A percentile compares a stretch with the other conserved stretches of the same genome.
Conservation (phyloP, 2,329 filamentous ascomycete species). For the Ophiostoma populinum region DNA sequence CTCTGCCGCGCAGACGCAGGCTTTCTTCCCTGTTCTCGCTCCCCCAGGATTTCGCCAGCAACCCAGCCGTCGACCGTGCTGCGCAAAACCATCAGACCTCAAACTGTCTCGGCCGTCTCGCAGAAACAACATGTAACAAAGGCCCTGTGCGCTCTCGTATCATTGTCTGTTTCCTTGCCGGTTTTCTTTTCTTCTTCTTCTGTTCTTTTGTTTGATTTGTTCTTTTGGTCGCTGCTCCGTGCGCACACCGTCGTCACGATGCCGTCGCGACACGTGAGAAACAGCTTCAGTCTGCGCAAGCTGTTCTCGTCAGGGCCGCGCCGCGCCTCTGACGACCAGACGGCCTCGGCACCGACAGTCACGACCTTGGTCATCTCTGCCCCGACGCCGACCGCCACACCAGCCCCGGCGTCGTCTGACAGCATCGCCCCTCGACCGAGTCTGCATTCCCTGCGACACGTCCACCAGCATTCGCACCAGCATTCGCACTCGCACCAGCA, state of each 20-base stretch:
- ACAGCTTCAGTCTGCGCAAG: conserved; percentile 26
- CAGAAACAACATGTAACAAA: conserved; percentile 7
- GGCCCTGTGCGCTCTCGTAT: too few relatives aligned
- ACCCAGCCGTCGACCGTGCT: too few relatives aligned
- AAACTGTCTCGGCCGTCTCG: conserved; percentile 5
- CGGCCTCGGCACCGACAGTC: too few relatives aligned
- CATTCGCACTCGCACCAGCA: background rate
- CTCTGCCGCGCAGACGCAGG: too few relatives aligned
- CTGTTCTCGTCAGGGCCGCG: conserved; percentile 22
- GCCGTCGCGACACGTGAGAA: conserved; percentile 24
- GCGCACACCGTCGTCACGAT: conserved; percentile 16
- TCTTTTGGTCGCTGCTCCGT: background rate
- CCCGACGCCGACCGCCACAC: too few relatives aligned
- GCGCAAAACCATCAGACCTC: too few relatives aligned
- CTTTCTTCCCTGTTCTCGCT: background rate
- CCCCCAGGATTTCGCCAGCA: too few relatives aligned
- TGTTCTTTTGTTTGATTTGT: background rate
- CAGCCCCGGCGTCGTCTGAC: too few relatives aligned
- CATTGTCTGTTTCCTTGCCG: background rate
- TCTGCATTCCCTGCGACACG: too few relatives aligned
- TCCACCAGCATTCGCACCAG: background rate
- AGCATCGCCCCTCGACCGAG: too few relatives aligned
- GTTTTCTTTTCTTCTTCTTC: background rate
- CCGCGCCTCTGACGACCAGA: conserved; percentile 5
- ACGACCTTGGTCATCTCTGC: too few relatives aligned